Base-by-base conservation (phyloP, 768 basidiomycete genomes). In the Suillus decipiens region DNA sequence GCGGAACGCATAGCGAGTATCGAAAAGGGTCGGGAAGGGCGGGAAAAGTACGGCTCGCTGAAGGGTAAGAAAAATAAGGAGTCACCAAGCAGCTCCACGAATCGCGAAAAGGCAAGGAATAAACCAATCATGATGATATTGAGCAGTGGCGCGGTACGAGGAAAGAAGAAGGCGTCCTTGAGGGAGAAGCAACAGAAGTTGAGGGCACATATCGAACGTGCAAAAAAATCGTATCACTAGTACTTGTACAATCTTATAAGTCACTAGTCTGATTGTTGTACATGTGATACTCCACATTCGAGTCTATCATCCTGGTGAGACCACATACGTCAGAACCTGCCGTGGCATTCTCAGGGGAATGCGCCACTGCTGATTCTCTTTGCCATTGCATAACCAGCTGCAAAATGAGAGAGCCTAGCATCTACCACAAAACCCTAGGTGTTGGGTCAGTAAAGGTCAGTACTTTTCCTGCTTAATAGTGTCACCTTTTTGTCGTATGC, bases 61-160 rank as follows among this genome's bases (percentile, higher is more conserved):
- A 96, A 90, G 78, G 95, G 94, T n/a, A 95, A 96, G 81, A 90
- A 92, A 77, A 93, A 86, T 64, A 94, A 93, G 73, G 92, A 81
- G 41, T 76, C 80, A 12, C 86, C 89, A 63, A 94, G 92, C 75
- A 93, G 92, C 72, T 88, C 90, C 61, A 96, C 95, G 39, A 97
- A 97, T 75, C 82, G 87, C 71, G 93, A 96, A 79, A 97, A 97
- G 85, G 86, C 88, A 43, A 85, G 90, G 73, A 95, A 96, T 75
- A 97, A 98, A 75, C 95, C 95, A 31, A 84, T 96, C 67, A 96
- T 96, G 95, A 95, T 94, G 93, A 88, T 93, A 60, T 77, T 94
- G 65, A 82, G 88, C 57, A 92, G 90, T 63, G 83, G 83, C 1
- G 86, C 87, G 1, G 90, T 94, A n/a, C 80, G 82, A 66, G 81